These are phyloP conservation scores for Colletotrichum agaves DNA, from an alignment of 2,329 filamentous ascomycete genomes.

Conservation along the genomic window DNA sequence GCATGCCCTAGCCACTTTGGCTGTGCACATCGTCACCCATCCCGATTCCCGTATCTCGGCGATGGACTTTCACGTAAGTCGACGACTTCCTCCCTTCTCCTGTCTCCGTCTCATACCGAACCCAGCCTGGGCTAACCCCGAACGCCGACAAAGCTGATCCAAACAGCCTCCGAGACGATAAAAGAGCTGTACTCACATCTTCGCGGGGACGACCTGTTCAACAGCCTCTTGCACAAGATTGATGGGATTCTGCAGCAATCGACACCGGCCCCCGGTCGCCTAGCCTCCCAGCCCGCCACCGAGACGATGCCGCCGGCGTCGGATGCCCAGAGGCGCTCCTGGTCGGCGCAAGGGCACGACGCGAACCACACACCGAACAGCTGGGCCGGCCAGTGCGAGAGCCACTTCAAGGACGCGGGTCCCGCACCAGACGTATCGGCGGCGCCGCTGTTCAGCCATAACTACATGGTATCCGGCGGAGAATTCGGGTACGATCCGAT, in stretches of 20 bases:
- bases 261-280: not conserved
- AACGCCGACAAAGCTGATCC: not conserved
- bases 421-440: not conserved
- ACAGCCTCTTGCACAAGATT: conserved; percentile 21
- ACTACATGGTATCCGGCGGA: not conserved
- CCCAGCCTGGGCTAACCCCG: not conserved
- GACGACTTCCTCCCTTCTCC: too few species aligned
- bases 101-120: too few species aligned
- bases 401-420: not conserved
- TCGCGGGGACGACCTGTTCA: not conserved
- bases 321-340: not conserved
- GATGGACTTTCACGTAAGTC: conserved; percentile 26
- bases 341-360: not conserved
- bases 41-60: conserved; percentile 26
- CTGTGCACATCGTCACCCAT: conserved; percentile 18
- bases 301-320: not conserved
- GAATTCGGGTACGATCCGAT: conserved; percentile 5
- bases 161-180: conserved; percentile 14
- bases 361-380: not conserved
- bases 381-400: not conserved
- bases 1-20: conserved; percentile 8
- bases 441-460: conserved; percentile 9
- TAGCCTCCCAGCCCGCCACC: not conserved
- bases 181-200: conserved; percentile 16
- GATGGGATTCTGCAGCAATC: conserved; percentile 6